Percentiles rank a stretch among this genome's conserved stretches.
Evolutionary conservation across 257 asterid species (phyloP).

Genomic region (Oldenlandia corymbosa): DNA sequence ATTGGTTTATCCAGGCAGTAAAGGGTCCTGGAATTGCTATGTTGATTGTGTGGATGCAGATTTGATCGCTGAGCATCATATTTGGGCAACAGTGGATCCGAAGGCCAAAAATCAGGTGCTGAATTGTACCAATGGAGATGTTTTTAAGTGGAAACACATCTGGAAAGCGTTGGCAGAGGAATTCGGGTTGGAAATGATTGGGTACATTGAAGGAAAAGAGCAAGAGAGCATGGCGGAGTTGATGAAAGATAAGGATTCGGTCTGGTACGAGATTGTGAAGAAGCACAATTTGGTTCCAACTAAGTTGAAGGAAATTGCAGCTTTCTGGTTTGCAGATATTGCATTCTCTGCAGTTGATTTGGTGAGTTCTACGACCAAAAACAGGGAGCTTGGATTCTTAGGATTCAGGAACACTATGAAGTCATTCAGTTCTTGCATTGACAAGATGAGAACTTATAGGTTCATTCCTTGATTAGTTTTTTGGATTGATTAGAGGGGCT

Average conservation of each 20-base stretch:
- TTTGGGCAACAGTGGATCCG: conserved; percentile 38
- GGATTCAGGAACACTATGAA: conserved; percentile 33
- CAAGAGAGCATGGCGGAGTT: conserved; percentile 23
- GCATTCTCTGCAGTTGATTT: conserved; percentile 12
- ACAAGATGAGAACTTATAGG: conserved; percentile 22
- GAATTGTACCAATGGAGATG: conserved; percentile 33
- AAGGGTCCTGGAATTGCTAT: conserved; percentile 25
- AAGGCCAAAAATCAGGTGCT: conserved; percentile 29
- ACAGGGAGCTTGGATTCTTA: conserved; percentile 30
- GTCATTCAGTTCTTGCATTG: conserved; percentile 24
- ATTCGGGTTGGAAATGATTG: conserved; percentile 27
- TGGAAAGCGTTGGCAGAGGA: conserved; percentile 28
- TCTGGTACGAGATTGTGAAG: conserved; percentile 38
- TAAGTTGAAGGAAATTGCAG: conserved; percentile 28
- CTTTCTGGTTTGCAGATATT: conserved; percentile 33
- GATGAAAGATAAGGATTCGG: conserved; percentile 28
- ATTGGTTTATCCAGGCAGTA: conserved; percentile 27
- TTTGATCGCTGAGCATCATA: conserved; percentile 30
- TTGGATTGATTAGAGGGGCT: background rate
- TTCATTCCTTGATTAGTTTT: conserved; percentile 16
- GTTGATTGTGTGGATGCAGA: conserved; percentile 29
- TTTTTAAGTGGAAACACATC: conserved; percentile 33
- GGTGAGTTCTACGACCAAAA: conserved; percentile 28
- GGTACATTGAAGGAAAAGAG: conserved; percentile 18
- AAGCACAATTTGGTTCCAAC: conserved; percentile 21